Evolutionary conservation across 1,284 basidiomycete genomes (phyloP).

Genomic region (Cutaneotrichosporon sp.): DNA sequence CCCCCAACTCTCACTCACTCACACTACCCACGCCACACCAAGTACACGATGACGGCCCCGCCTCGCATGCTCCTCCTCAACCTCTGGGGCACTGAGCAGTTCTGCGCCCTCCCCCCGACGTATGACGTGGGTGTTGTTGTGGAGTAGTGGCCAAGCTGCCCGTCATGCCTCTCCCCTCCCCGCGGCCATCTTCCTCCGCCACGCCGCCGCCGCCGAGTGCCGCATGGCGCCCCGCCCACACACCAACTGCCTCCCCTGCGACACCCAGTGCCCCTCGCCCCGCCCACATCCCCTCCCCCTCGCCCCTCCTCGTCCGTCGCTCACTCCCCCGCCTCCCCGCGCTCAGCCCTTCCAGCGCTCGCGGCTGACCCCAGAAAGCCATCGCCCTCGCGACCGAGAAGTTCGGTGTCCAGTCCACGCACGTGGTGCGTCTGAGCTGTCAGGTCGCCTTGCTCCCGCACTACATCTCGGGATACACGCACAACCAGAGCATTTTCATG

Average conservation of each 20-base stretch:
- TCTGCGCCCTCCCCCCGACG: slow-evolving; percentile 38
- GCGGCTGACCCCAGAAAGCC: slow-evolving; percentile 41
- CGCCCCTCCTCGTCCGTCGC: not conserved
- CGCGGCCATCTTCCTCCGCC: no score
- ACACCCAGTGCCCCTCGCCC: no score
- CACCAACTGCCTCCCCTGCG: no score
- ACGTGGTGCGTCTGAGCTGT: slow-evolving; percentile 37
- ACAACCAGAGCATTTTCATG: slow-evolving; percentile 38
- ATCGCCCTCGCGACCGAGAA: slow-evolving; percentile 36
- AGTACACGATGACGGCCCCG: not conserved
- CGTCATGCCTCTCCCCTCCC: no score
- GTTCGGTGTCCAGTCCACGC: slow-evolving; percentile 37
- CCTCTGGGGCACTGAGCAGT: slow-evolving; percentile 36
- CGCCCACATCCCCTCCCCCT: no score
- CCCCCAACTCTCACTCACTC: not conserved
- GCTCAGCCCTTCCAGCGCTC: no score
- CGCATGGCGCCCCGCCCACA: no score
- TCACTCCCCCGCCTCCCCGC: not conserved
- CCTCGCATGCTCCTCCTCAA: slow-evolving; percentile 43
- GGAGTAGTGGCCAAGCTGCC: no score
- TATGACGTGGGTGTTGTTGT: slow-evolving; percentile 48
- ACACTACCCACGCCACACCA: not conserved
- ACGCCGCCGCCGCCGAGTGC: no score
- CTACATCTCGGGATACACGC: slow-evolving; percentile 34
- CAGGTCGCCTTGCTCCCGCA: slow-evolving; percentile 29